These are phyloP conservation scores for Marsdenia floribunda DNA, from an alignment of 257 asterid species.

Conservation along the genomic window DNA sequence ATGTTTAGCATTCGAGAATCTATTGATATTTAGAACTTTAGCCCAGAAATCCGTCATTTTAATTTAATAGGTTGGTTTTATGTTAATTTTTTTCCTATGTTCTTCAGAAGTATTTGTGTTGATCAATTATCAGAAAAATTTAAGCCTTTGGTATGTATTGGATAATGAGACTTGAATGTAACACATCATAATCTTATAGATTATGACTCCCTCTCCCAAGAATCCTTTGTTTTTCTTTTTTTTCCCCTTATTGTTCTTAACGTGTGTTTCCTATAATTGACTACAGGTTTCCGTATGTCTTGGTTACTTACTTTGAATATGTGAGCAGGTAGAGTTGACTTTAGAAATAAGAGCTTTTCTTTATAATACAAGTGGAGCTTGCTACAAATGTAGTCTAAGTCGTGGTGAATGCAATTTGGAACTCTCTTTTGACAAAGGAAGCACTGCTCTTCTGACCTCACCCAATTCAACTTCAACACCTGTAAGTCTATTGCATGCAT, in stretches of 20 bases:
- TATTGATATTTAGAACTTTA: background rate
- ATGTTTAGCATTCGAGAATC: background rate
- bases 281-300: background rate
- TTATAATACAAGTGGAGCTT: conserved; percentile 51
- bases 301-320: conserved; percentile 17
- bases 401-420: conserved; percentile 45
- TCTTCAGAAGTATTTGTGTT: background rate
- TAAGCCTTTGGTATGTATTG: background rate
- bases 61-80: background rate
- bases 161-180: background rate
- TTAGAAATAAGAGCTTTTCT: conserved; percentile 37
- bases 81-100: too few species aligned
- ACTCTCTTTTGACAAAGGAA: conserved; percentile 34
- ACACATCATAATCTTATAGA: background rate
- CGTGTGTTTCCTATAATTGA: background rate
- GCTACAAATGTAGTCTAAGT: conserved; percentile 51
- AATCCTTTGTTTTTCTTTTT: background rate
- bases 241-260: too few species aligned
- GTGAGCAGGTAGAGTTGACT: conserved; percentile 54
- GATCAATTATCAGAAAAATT: background rate
- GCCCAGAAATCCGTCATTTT: background rate
- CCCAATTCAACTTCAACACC: conserved; percentile 43
- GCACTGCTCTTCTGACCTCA: conserved; percentile 63
- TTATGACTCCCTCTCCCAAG: background rate
- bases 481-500: conserved; percentile 40